Evolutionary conservation across 495 filamentous ascomycete genomes (phyloP), one percentile per base, ranked within the genome.

Genomic region (Daldinia decipiens): DNA sequence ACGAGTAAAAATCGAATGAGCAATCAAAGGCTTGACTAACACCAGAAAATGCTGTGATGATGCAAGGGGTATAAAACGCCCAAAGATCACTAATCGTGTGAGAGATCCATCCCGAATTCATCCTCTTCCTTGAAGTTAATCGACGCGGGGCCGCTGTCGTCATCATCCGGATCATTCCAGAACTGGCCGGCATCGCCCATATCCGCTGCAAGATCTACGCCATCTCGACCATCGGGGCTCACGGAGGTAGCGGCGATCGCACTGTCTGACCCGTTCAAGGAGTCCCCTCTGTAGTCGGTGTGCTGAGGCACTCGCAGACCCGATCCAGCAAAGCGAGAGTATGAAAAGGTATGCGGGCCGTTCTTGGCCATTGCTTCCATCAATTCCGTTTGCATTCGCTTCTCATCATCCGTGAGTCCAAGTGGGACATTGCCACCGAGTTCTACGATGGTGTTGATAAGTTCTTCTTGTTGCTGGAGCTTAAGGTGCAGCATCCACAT

Each of bases 401-500:
- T 90, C 78, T 99, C 95, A 38, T 98, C 95, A 73, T 99, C 95
- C 5, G 90, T 93, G 57, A 90, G 85, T 65, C 95, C 90, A 70
- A 95, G 94, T 0, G 93, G 93, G 76, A 90, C 92, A 4, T 80
- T 85, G 17, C 88, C 89, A 21, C 93, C 93, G 0, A 92, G 82
- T 54, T 88, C 88, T 36, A 83, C 78, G 64, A 98, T 87, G 51
- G 89, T 80, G 57, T 94, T 89, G 50, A 88, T 86, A 43, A 98
- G 86, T 70, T 97, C 90, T 19, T 93, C 88, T 76, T 97, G 91
- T 75, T 97, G 93, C 73, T 95, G 89, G 55, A 95, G 83, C 79
- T 97, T 97, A 67, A 90, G 81, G 71, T 96, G 87, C 40, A 97
- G 82, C 77, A 94, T 87, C 95, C 95, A 98, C 95, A 99, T 98